Conservation (phyloP, 768 basidiomycete genomes). For the Mycena alexandri region DNA sequence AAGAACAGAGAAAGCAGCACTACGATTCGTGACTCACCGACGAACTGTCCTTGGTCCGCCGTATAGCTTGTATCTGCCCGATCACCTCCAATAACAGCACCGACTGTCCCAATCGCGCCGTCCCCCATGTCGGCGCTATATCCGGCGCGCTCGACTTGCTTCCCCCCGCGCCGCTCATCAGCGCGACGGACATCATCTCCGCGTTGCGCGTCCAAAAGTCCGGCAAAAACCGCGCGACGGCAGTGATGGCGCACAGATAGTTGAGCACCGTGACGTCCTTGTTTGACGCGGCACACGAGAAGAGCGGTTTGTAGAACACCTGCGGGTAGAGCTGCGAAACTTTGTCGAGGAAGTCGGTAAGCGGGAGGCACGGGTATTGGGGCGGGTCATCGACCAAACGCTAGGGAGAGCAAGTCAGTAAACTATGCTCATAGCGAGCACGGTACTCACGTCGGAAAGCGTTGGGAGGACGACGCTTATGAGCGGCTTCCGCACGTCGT, state of each 20-base stretch:
- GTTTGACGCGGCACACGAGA: constrained; percentile 73
- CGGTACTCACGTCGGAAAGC: constrained; percentile 62
- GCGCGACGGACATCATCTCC: constrained; percentile 80
- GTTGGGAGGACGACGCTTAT: constrained; percentile 58
- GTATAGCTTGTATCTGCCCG: constrained; percentile 58
- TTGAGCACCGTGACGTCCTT: constrained; percentile 72
- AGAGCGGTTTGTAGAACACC: constrained; percentile 79
- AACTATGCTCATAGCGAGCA: constrained; percentile 8
- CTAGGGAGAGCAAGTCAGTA: constrained; percentile 46
- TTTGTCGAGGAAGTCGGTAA: constrained; percentile 65
- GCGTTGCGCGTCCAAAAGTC: constrained; percentile 77
- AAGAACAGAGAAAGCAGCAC: not conserved
- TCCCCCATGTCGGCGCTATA: constrained; percentile 55
- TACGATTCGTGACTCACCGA: constrained; percentile 45
- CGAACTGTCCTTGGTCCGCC: constrained; percentile 57
- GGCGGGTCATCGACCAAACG: constrained; percentile 69
- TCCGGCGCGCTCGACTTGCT: constrained; percentile 38
- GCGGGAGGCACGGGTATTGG: constrained; percentile 55
- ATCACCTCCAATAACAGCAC: constrained; percentile 74
- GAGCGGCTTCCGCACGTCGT: constrained; percentile 59
- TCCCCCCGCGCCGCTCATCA: constrained; percentile 65
- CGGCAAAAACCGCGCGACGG: constrained; percentile 65
- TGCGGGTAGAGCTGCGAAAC: constrained; percentile 68
- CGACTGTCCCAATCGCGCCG: constrained; percentile 71
- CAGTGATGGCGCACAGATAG: constrained; percentile 67